Evolutionary conservation across 352 stramenopile species (phyloP), one percentile per base, ranked within the genome.

Genomic region (Phytophthora melonis): DNA sequence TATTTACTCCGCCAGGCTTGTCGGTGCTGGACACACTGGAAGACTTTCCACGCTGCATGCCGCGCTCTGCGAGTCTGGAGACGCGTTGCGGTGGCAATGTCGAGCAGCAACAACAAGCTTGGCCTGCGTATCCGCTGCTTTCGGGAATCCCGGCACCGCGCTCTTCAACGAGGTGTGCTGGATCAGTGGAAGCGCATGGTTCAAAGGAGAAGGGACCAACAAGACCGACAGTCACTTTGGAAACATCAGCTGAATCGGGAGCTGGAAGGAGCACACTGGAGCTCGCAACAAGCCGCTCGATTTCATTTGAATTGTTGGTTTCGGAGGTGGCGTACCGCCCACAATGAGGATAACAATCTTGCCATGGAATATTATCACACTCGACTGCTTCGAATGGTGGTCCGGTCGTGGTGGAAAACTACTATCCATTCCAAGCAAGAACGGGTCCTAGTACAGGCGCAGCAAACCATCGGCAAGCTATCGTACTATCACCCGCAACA

Each of bases 351-450:
- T 23, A 66, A 14, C 23, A 30, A 19, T 56, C 5, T 67, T 47
- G 72, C 75, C 4, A 55, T 27, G 10, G 16, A 45, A 5, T 59
- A 80, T 53, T 83, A 65, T 65, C 30, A 30, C 23, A 41, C 14
- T 18, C 27, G n/a, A 43, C 19, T 87, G 19, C 47, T 70, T 32
- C 66, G 57, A 10, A 81, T 70, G n/a, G 19, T 63, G 6, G 16
- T 87, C 0, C 2, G 68, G 3, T 60, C 23, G 19, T 90, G 82
- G 82, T 88, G 84, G 84, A 82, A 76, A 14, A 50, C 73, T 43
- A 78, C 77, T 1, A 72, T 89, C 10, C 76, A 90, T 50, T 47
- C 47, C 1, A 92, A 90, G 59, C 84, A 92, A 67, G 84, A 90
- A 47, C 66, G 71, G 25, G 58, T 92, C 4, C 58, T 90, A n/a